Evolutionary conservation across 1,139 yeast species (phyloP).

Genomic region (Yamadazyma blattariae): DNA sequence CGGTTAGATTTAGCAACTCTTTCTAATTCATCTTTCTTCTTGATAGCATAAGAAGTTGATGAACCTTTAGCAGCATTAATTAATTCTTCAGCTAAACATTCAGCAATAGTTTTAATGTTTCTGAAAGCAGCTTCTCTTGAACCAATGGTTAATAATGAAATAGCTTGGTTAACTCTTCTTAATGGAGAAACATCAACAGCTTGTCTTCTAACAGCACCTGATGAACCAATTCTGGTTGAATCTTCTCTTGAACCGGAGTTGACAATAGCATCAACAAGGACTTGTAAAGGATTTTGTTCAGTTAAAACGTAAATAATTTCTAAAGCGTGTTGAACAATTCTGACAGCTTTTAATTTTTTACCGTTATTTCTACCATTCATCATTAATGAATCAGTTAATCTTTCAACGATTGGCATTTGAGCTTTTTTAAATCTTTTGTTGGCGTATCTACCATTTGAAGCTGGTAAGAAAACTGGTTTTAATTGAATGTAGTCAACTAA

Average conservation of each 20-base stretch:
- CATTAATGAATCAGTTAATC: conserved; percentile 99
- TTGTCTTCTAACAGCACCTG: conserved; percentile 99
- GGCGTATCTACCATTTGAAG: conserved; percentile 99
- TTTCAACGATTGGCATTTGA: conserved; percentile 98
- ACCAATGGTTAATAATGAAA: conserved; percentile 97
- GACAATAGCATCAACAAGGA: conserved; percentile 97
- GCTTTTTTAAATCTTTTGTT: conserved; percentile 99
- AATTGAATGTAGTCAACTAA: conserved; percentile 97
- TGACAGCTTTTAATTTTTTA: conserved; percentile 99
- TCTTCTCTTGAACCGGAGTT: conserved; percentile 99
- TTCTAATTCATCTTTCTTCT: conserved; percentile 99
- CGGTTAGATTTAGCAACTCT: conserved; percentile 99
- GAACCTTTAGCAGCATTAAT: conserved; percentile 99
- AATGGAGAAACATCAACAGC: conserved; percentile 99
- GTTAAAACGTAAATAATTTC: conserved; percentile 97
- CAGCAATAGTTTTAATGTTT: conserved; percentile 99
- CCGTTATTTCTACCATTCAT: conserved; percentile 99
- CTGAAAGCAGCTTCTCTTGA: conserved; percentile 99
- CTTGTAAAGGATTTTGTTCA: conserved; percentile 99
- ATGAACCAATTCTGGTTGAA: conserved; percentile 99
- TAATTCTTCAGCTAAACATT: conserved; percentile 99
- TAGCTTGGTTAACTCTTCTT: conserved; percentile 99
- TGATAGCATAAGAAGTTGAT: conserved; percentile 99
- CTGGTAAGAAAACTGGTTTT: conserved; percentile 97
- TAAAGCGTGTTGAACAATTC: conserved; percentile 98